Percentiles rank a stretch among this genome's conserved stretches.
Conservation (phyloP, 768 basidiomycete species). For the Amanita pallidorosea region DNA sequence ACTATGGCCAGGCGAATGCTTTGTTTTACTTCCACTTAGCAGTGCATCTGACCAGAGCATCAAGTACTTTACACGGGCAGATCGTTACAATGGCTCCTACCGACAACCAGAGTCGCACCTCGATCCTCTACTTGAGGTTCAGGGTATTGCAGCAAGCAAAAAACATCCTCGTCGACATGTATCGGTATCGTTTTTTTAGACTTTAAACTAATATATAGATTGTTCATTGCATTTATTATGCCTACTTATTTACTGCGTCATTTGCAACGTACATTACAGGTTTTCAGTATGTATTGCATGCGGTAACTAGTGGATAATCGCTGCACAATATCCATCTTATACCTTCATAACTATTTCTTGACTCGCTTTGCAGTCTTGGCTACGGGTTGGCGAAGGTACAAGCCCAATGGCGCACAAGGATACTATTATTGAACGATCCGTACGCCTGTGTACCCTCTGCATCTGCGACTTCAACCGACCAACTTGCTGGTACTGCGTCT, state of each 20-base stretch:
- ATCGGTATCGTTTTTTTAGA: too few relatives aligned
- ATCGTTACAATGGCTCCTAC: slow-evolving; percentile 76
- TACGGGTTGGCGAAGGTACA: too few relatives aligned
- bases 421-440: too few relatives aligned
- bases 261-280: background rate
- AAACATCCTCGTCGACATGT: slow-evolving; percentile 9
- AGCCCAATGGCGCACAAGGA: too few relatives aligned
- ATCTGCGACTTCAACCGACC: too few relatives aligned
- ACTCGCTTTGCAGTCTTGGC: too few relatives aligned
- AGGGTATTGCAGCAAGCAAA: slow-evolving; percentile 14
- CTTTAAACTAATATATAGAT: background rate
- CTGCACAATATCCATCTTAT: too few relatives aligned
- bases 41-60: slow-evolving; percentile 2
- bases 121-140: slow-evolving; percentile 76
- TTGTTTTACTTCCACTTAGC: background rate
- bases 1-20: slow-evolving; percentile 73
- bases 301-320: too few relatives aligned
- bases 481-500: too few relatives aligned
- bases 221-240: background rate
- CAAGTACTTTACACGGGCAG: slow-evolving; percentile 96
- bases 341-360: too few relatives aligned
- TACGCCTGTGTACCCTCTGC: too few relatives aligned
- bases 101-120: slow-evolving; percentile 75
- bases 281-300: background rate
- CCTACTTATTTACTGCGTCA: background rate